Evolutionary conservation across 805 yeast species (phyloP), one percentile per base, ranked within the genome.

Genomic region (Yarrowia bubula): DNA sequence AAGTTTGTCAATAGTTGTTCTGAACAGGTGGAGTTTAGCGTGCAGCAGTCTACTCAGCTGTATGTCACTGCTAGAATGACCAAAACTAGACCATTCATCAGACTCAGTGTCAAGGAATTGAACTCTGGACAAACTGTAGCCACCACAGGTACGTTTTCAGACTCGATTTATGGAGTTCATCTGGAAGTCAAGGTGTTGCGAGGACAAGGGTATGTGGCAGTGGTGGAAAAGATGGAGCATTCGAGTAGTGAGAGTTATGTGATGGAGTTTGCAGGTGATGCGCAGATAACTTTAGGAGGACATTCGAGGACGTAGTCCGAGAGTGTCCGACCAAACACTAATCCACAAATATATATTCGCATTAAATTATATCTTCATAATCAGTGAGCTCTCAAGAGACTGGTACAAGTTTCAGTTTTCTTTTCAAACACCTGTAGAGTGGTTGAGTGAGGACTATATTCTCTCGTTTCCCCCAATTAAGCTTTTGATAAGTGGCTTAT

Each of bases 101-200:
- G 61, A 1, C 11, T 55, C 38, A 28, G 47, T 3, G 22, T 55
- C 15, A n/a, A 37, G 31, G 61, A 55, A n/a, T 22, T 22, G 28
- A 22, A 22, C 28, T 22, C 28, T 22, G 28, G 28, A 22, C 28
- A 22, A 5, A 38, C 47, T 1, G 61, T 39, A 3, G 61, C 47
- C 0, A 39, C 61, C 0, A 55, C 61, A 2, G 17, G 35, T 14
- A 39, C 61, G 8, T 55, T 55, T 31, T 55, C 61, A 7, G 61
- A 55, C 47, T 55, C 61, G 8, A 55, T 55, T 13, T 55, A 55
- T 17, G 61, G 61, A 2, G 46, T 55, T 7, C 61, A 55, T 55
- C 13, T 55, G 11, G 61, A 55, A 8, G 61, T 55, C 11, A 28
- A 33, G 2, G 43, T 55, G 13, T 28, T 22, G 5, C 28, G 61